phyloP scores from a whole-genome alignment of 2,329 filamentous ascomycete species.

The Cylindrodendrum hubeiense region DNA sequence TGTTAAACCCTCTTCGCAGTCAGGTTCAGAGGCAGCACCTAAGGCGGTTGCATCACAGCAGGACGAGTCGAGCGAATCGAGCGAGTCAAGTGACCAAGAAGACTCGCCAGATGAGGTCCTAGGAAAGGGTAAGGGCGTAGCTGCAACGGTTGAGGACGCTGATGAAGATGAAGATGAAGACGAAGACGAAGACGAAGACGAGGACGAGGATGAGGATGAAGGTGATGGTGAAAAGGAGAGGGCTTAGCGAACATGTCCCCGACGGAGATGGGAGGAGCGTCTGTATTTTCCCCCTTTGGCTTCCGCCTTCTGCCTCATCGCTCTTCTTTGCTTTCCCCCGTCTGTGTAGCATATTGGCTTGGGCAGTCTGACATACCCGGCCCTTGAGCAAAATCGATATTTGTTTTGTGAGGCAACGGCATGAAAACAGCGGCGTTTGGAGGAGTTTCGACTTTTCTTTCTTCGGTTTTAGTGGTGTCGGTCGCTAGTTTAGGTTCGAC shows the following conservation, averaged over 20 bases:
- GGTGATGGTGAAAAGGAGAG: constrained; percentile 22
- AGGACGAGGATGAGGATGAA: constrained; percentile 38
- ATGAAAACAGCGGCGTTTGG: constrained; percentile 19
- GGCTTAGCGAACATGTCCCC: not conserved
- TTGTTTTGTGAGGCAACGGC: constrained; percentile 7
- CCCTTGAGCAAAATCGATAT: constrained; percentile 7
- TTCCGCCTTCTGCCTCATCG: not conserved
- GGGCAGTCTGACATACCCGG: constrained; percentile 1
- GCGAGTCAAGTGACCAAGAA: constrained; percentile 8
- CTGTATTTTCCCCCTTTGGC: constrained; percentile 12
- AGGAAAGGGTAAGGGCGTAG: constrained; percentile 58
- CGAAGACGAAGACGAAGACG: constrained; percentile 43
- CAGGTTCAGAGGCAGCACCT: constrained; percentile 17
- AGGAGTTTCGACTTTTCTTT: constrained; percentile 18
- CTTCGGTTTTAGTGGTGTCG: not conserved
- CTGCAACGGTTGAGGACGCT: constrained; percentile 61
- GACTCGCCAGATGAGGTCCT: constrained; percentile 23
- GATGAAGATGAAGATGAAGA: constrained; percentile 51
- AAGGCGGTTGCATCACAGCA: constrained; percentile 25
- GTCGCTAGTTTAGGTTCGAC: not conserved
- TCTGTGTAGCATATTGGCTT: constrained; percentile 20
- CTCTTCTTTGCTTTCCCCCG: not conserved
- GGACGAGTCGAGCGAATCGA: constrained; percentile 18
- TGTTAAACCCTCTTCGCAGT: constrained; percentile 13
- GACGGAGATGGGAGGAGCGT: constrained; percentile 3